phyloP scores from a whole-genome alignment of 495 filamentous ascomycete genomes.

The Daldinia decipiens region DNA sequence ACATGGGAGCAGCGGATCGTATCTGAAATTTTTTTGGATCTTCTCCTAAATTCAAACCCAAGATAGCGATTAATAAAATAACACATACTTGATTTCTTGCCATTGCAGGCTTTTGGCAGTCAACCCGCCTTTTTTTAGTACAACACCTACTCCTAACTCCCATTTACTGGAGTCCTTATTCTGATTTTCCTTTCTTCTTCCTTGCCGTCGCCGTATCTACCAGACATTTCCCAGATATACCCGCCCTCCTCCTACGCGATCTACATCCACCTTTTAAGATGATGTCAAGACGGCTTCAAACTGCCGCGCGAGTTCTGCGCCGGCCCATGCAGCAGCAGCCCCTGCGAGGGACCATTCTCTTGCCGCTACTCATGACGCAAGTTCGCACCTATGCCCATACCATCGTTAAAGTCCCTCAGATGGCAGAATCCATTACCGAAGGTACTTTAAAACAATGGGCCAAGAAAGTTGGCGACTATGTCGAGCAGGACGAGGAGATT shows the following conservation, averaged over 20 bases:
- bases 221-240: no score
- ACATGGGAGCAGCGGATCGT: slow-evolving; percentile 38
- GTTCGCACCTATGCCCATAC: slow-evolving; percentile 74
- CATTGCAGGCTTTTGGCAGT: slow-evolving; percentile 38
- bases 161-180: slow-evolving; percentile 2
- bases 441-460: slow-evolving; percentile 96
- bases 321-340: slow-evolving; percentile 54
- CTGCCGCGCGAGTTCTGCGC: slow-evolving; percentile 59
- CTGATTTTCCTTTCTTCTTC: slow-evolving; percentile 4
- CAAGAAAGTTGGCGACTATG: slow-evolving; percentile 94
- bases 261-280: slow-evolving; percentile 47
- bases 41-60: slow-evolving; percentile 26
- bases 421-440: slow-evolving; percentile 99
- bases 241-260: slow-evolving; percentile 12
- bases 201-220: neutral
- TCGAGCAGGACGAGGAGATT: slow-evolving; percentile 96
- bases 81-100: slow-evolving; percentile 32
- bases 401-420: slow-evolving; percentile 92
- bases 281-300: slow-evolving; percentile 61
- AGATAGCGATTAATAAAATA: slow-evolving; percentile 26
- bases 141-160: slow-evolving; percentile 3
- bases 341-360: slow-evolving; percentile 42
- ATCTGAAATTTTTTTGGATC: slow-evolving; percentile 26
- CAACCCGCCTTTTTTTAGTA: slow-evolving; percentile 5
- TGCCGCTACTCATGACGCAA: slow-evolving; percentile 61